Conservation (phyloP, 768 basidiomycete genomes). For the Pleurotus djamor region DNA sequence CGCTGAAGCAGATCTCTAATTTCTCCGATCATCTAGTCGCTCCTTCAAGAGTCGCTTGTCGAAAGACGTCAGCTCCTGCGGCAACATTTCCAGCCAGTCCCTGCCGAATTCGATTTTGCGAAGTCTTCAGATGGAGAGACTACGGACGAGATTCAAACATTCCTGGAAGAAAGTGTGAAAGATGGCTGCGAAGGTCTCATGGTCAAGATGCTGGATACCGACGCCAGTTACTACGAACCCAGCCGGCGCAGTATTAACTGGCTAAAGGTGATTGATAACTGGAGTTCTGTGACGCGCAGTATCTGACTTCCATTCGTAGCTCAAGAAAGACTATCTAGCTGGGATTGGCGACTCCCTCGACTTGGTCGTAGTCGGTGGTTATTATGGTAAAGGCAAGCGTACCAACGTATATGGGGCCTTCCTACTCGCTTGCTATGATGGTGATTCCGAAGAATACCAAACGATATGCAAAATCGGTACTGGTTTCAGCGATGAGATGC, state of each 20-base stretch:
- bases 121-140: slow-evolving; percentile 87
- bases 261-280: slow-evolving; percentile 73
- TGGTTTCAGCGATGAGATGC: slow-evolving; percentile 91
- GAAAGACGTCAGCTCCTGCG: slow-evolving; percentile 78
- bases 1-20: not conserved
- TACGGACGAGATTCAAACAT: slow-evolving; percentile 90
- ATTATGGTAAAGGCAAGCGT: slow-evolving; percentile 97
- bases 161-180: slow-evolving; percentile 95
- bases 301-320: slow-evolving; percentile 37
- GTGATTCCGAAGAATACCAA: slow-evolving; percentile 91
- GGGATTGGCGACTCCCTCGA: slow-evolving; percentile 98
- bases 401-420: slow-evolving; percentile 98
- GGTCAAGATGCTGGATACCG: slow-evolving; percentile 97
- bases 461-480: slow-evolving; percentile 99
- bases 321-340: slow-evolving; percentile 98
- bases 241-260: slow-evolving; percentile 95
- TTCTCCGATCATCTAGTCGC: slow-evolving; percentile 47
- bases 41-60: slow-evolving; percentile 73
- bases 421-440: slow-evolving; percentile 95
- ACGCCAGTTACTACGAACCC: slow-evolving; percentile 93
- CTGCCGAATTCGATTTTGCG: slow-evolving; percentile 92
- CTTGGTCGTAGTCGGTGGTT: slow-evolving; percentile 95
- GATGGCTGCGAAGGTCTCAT: slow-evolving; percentile 99
- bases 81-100: slow-evolving; percentile 77
- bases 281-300: not conserved